A percentile compares a stretch with the other conserved stretches of the same genome.
Evolutionary conservation across 345 rosid species (phyloP).

Genomic region (Noccaea caerulescens): DNA sequence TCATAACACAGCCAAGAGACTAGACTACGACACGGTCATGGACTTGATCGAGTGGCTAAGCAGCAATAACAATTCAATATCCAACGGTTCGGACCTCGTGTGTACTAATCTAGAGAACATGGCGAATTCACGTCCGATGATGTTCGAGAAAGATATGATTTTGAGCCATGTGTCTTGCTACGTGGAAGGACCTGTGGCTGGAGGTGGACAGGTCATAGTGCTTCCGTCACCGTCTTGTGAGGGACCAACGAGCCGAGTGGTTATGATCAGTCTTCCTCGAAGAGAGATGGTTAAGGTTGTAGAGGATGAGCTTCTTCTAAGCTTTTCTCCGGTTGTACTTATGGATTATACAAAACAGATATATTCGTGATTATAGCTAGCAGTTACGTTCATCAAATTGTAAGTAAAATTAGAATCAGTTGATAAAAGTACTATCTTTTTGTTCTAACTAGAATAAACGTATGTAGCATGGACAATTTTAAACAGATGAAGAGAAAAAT

Average conservation of each 20-base stretch:
- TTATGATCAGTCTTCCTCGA: conserved; percentile 56
- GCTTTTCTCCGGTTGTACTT: conserved; percentile 51
- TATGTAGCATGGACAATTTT: too few relatives aligned
- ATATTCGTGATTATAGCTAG: too few relatives aligned
- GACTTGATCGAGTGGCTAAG: conserved; percentile 69
- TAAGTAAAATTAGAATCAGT: too few relatives aligned
- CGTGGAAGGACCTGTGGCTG: conserved; percentile 54
- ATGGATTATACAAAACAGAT: conserved; percentile 44
- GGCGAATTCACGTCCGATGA: conserved; percentile 36
- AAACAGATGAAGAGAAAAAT: too few relatives aligned
- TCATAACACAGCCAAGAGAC: conserved; percentile 42
- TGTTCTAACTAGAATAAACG: too few relatives aligned
- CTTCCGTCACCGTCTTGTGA: conserved; percentile 49
- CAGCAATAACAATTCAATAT: conserved; percentile 22
- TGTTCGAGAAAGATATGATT: conserved; percentile 51
- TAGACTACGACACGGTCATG: conserved; percentile 52
- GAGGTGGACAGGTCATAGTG: conserved; percentile 55
- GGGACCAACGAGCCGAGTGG: conserved; percentile 56
- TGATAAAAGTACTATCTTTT: too few relatives aligned
- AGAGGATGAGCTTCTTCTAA: conserved; percentile 53
- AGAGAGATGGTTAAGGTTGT: conserved; percentile 50
- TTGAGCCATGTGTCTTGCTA: conserved; percentile 51
- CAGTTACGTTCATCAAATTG: too few relatives aligned
- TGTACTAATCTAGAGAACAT: conserved; percentile 54
- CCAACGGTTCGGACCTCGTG: conserved; percentile 53